Base-by-base conservation (phyloP, 352 stramenopile species). In the Pythium brachiatum region DNA sequence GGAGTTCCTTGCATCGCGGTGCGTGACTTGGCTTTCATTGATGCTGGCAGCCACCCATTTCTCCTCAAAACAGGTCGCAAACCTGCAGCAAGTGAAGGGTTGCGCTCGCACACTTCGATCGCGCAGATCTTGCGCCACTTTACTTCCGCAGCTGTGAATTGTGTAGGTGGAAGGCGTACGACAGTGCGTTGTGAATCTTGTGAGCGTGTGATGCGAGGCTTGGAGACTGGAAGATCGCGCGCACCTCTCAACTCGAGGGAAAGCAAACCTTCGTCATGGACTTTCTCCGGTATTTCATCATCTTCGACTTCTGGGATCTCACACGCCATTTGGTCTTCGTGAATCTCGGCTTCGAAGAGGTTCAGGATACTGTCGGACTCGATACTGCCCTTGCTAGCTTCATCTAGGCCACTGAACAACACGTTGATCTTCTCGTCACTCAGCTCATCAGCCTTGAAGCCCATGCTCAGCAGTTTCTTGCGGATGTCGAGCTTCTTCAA, bases 301-400 rank as follows among this genome's bases (percentile, higher is more conserved):
- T 91, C 80, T 76, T 92, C 83, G n/a, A 92, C 72, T 26, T 93
- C 86, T 0, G 82, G 81, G 5, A 91, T 60, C 27, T 90, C 76
- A 44, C 77, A 86, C 0, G 76, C 71, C 71, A 92, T 82, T 69
- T 89, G 81, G 27, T 92, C 81, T 56, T 91, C 83, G 2, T 90
- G 66, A 29, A 89, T 89, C 62, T 95, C 79, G 2, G 68, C 60
- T 31, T 88, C 76, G 55, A 93, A 92, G 2, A 90, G 29, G 15
- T 77, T 75, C 8, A 92, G 11, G n/a, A 93, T 75, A 16, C 71
- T 69, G 0, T 86, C 72, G 0, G 76, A 70, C 9, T 75, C 61
- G 50, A 93, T 71, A 18, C 64, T 72, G 4, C 76, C 76, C n/a
- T 47, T 78, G n/a, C 54, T 70, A 6, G 34, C 29, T 18, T 78